Conservation (phyloP, 176 grass and related monocot genomes). For the Tuctoria greenei region DNA sequence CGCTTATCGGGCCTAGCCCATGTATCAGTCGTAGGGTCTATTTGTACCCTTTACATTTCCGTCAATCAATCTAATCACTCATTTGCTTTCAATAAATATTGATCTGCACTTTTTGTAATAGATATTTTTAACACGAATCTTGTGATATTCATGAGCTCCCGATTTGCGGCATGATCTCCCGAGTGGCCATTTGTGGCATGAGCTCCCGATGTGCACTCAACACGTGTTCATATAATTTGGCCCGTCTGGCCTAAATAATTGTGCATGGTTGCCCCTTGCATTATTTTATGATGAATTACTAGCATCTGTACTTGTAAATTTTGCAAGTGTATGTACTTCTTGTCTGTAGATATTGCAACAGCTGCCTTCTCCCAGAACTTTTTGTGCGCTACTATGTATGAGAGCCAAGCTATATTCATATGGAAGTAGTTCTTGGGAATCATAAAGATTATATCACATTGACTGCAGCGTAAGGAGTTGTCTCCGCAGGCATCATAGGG, state of each 20-base stretch:
- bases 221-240: not conserved
- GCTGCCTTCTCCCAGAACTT: slow-evolving; percentile 33
- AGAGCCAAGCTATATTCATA: slow-evolving; percentile 5
- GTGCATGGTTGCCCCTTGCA: slow-evolving; percentile 17
- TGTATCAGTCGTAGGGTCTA: too few species aligned
- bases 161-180: not conserved
- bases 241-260: slow-evolving; percentile 6
- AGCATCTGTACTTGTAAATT: slow-evolving; percentile 4
- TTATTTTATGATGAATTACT: slow-evolving; percentile 22
- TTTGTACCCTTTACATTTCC: too few species aligned
- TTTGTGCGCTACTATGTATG: slow-evolving; percentile 14
- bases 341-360: slow-evolving; percentile 34
- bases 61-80: too few species aligned
- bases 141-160: not conserved
- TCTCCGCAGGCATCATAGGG: slow-evolving; percentile 23
- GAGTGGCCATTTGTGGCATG: not conserved
- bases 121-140: not conserved
- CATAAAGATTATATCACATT: slow-evolving; percentile 28
- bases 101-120: not conserved
- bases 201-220: not conserved
- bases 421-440: slow-evolving; percentile 22
- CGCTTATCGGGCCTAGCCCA: too few species aligned
- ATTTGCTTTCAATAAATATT: too few species aligned
- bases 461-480: slow-evolving; percentile 21
- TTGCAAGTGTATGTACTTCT: slow-evolving; percentile 22